Evolutionary conservation across 2,329 filamentous ascomycete genomes (phyloP).

Genomic region (Diaporthe citriasiana): DNA sequence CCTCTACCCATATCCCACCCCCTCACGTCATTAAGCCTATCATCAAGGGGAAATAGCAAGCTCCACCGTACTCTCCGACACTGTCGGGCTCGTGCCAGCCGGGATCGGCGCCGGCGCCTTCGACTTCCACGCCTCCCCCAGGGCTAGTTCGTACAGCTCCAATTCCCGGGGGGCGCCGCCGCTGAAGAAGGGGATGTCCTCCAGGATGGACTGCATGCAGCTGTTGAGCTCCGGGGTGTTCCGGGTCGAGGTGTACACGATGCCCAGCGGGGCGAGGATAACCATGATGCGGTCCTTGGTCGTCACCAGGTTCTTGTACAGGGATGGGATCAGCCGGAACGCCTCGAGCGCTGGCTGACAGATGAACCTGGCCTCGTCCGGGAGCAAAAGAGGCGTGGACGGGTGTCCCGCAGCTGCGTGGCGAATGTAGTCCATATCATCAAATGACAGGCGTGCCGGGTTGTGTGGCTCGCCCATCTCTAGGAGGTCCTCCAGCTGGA

Average conservation of each 20-base stretch:
- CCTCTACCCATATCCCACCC: background rate
- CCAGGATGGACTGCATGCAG: slow-evolving; percentile 41
- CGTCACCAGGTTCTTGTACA: slow-evolving; percentile 42
- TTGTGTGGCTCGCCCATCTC: slow-evolving; percentile 36
- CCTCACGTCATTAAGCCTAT: too few relatives aligned
- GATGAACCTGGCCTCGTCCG: slow-evolving; percentile 37
- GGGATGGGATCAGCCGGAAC: slow-evolving; percentile 42
- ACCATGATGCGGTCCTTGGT: slow-evolving; percentile 42
- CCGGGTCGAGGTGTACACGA: slow-evolving; percentile 40
- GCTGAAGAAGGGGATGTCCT: slow-evolving; percentile 42
- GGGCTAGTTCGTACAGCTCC: slow-evolving; percentile 35
- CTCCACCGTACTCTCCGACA: slow-evolving; percentile 32
- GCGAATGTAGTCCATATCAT: slow-evolving; percentile 30
- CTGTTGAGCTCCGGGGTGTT: slow-evolving; percentile 36
- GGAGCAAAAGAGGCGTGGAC: slow-evolving; percentile 35
- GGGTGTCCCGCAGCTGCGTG: background rate
- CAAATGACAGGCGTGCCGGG: slow-evolving; percentile 8
- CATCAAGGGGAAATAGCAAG: slow-evolving; percentile 23
- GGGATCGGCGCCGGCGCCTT: slow-evolving; percentile 26
- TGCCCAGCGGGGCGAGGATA: slow-evolving; percentile 42
- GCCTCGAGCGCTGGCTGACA: slow-evolving; percentile 42
- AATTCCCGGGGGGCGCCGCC: slow-evolving; percentile 33
- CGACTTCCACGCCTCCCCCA: slow-evolving; percentile 35
- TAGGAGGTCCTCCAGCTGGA: slow-evolving; percentile 41
- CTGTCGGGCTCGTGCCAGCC: slow-evolving; percentile 34